Conservation (phyloP, 345 rosid species). For the Sonneratia caseolaris region DNA sequence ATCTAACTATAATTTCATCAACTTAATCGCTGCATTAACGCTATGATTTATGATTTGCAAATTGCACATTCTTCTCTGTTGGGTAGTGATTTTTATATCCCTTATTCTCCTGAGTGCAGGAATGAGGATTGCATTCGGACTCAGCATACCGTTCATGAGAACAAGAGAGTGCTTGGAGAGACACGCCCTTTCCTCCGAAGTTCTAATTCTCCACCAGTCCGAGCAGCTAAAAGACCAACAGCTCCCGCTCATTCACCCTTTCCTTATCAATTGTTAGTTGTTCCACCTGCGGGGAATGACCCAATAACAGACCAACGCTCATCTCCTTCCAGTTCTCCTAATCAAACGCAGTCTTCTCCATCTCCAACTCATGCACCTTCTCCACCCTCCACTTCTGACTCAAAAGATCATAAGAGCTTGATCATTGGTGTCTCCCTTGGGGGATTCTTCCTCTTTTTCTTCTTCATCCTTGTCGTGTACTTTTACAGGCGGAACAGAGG, state of each 20-base stretch:
- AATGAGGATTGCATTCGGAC: neutral
- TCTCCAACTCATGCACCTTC: neutral
- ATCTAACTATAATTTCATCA: neutral
- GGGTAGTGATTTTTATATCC: neutral
- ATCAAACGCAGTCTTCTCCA: neutral
- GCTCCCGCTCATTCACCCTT: slow-evolving; percentile 12
- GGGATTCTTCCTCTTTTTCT: slow-evolving; percentile 23
- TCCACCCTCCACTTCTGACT: neutral
- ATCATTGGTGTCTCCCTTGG: slow-evolving; percentile 30
- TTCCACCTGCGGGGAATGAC: no score
- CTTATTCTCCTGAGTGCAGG: neutral
- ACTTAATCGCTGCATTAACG: neutral
- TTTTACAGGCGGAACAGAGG: slow-evolving; percentile 34
- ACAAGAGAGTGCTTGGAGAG: neutral
- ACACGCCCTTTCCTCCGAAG: neutral
- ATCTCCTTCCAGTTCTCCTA: neutral
- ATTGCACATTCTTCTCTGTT: neutral
- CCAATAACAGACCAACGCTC: neutral
- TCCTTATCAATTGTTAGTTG: no score
- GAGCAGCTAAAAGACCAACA: slow-evolving; percentile 10
- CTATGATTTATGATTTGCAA: neutral
- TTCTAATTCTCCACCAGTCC: neutral
- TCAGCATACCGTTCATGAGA: neutral
- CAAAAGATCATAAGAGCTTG: slow-evolving; percentile 1
- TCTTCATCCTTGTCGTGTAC: slow-evolving; percentile 24